Conservation (phyloP, 2,329 filamentous ascomycete species). For the Pseudocercospora eumusae region DNA sequence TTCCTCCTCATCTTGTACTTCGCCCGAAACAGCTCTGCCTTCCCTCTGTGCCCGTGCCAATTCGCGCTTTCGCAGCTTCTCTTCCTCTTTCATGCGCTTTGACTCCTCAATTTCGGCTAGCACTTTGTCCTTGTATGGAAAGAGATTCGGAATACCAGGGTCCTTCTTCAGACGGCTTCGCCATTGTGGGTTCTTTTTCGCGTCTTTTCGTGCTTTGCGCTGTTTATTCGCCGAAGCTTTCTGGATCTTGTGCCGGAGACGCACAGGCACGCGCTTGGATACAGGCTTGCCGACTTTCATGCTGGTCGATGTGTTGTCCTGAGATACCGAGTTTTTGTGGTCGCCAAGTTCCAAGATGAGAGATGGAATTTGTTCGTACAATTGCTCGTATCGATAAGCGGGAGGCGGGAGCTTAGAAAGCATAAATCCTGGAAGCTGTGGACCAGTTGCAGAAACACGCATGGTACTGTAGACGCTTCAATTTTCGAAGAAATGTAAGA, state of each 20-base stretch:
- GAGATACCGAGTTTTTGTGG: neutral
- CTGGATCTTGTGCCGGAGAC: conserved; percentile 92
- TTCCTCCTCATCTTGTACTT: conserved; percentile 55
- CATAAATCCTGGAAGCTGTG: too few relatives aligned
- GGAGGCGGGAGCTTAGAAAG: neutral
- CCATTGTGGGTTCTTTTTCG: conserved; percentile 98
- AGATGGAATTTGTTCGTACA: neutral
- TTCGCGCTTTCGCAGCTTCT: conserved; percentile 69
- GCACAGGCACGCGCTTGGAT: conserved; percentile 88
- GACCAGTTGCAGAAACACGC: neutral
- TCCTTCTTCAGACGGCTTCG: conserved; percentile 94
- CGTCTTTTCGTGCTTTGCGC: conserved; percentile 81
- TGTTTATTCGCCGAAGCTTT: conserved; percentile 90
- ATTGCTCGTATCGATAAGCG: neutral
- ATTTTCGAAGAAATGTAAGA: neutral
- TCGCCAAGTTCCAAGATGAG: neutral
- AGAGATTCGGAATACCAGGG: conserved; percentile 93
- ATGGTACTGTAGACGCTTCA: neutral
- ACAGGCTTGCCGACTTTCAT: conserved; percentile 64
- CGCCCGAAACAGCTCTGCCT: conserved; percentile 40
- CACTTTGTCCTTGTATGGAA: conserved; percentile 96
- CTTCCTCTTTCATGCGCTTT: conserved; percentile 76
- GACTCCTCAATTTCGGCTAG: conserved; percentile 88
- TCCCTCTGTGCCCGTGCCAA: conserved; percentile 57
- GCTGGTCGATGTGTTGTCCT: neutral